phyloP scores from a whole-genome alignment of 805 yeast species.

The Nakazawaea laoshanensis region DNA sequence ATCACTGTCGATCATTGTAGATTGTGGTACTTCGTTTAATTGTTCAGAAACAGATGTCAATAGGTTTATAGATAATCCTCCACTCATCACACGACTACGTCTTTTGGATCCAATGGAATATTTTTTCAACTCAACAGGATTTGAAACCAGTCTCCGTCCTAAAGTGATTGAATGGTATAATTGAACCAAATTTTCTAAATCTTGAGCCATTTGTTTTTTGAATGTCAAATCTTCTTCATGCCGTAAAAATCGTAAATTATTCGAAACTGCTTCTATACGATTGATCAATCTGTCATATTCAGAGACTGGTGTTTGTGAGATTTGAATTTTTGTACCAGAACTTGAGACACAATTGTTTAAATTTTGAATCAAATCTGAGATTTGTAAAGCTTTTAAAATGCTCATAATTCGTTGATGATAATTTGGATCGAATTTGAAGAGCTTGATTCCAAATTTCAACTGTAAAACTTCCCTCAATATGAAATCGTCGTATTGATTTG shows the following conservation, averaged over 20 bases:
- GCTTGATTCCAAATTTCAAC: conserved; percentile 1
- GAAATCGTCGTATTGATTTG: neutral
- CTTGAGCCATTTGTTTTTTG: conserved; percentile 1
- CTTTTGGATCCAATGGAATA: too few relatives aligned
- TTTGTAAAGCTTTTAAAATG: too few relatives aligned
- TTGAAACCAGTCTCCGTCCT: conserved; percentile 1
- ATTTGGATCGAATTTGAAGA: neutral
- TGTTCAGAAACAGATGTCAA: conserved; percentile 7
- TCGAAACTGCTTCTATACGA: conserved; percentile 3
- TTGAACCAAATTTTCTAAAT: conserved; percentile 3
- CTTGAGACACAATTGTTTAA: too few relatives aligned
- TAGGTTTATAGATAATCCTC: conserved; percentile 5
- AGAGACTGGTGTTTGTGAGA: too few relatives aligned
- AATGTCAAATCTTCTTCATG: neutral
- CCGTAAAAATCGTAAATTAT: conserved; percentile 4
- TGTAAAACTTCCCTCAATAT: neutral
- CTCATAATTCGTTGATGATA: neutral
- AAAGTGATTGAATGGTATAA: neutral
- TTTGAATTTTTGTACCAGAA: too few relatives aligned
- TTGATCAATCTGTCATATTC: conserved; percentile 5
- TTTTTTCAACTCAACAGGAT: conserved; percentile 4
- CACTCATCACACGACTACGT: too few relatives aligned
- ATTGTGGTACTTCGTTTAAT: neutral
- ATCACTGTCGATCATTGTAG: neutral
- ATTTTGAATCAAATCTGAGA: too few relatives aligned